Evolutionary conservation across 768 basidiomycete species (phyloP), one percentile per base, ranked within the genome.

Genomic region (Tephrocybe sp.): DNA sequence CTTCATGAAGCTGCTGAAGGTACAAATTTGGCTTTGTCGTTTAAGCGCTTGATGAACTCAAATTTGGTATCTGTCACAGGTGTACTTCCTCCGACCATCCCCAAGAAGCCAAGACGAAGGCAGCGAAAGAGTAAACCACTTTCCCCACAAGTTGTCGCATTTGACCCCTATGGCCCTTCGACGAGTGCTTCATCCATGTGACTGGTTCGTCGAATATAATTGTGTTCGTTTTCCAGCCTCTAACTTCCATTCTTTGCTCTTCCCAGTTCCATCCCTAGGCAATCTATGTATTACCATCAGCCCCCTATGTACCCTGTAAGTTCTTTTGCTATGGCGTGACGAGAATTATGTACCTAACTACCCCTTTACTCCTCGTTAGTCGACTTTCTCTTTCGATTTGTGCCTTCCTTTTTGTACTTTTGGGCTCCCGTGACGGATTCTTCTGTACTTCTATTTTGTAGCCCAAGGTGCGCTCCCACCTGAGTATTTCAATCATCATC

Each of bases 121-220:
- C 54, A 41, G 15, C 21, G 36, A 39, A 53, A 53, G n/a, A 48
- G 4, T 0, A 44, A 41, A 35, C 35, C 9, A 7, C 18, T 13
- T 11, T 26, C 38, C 25, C 38, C 30, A 16, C 44, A 41, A 39
- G 24, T 42, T 26, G 35, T 44, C 6, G 21, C 53, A 28, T 57
- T 49, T 9, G 56, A 57, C 41, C 55, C 49, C 24, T 57, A 51
- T 37, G 48, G 53, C 37, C 53, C 57, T 42, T 55, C 57, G 15
- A 58, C 57, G 2, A 52, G 57, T 30, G 40, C 51, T 9, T 37
- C 41, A 11, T 54, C 31, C 8, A 43, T 56, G 32, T 44, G 21
- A 54, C 25, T 16, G 34, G 27, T 35, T 9, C 12, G 25, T 44
- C n/a, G 38, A 35, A 13, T 18, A 19, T 16, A 19, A 3, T 21